Conservation (phyloP, 352 stramenopile genomes). For the Peronospora farinosa region DNA sequence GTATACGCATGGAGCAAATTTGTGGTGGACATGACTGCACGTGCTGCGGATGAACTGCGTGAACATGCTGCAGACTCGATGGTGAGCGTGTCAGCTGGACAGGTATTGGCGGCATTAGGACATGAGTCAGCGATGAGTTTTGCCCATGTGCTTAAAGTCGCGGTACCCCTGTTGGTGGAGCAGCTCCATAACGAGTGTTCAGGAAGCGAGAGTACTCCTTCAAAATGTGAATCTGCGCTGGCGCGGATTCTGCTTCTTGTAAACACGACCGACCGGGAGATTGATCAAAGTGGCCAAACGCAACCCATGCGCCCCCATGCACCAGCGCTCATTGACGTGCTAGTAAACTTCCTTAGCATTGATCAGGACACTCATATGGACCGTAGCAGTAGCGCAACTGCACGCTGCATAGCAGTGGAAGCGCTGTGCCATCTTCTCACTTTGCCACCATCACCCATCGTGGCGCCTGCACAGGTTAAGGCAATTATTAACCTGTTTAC, state of each 20-base stretch:
- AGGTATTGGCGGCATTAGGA: constrained; percentile 60
- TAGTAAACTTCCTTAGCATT: constrained; percentile 51
- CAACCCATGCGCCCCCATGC: constrained; percentile 75
- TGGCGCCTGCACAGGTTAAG: constrained; percentile 55
- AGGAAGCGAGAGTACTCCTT: constrained; percentile 28
- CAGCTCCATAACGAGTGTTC: constrained; percentile 41
- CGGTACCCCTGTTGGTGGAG: constrained; percentile 53
- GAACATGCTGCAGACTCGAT: constrained; percentile 77
- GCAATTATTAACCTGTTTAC: constrained; percentile 73
- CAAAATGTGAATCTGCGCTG: constrained; percentile 67
- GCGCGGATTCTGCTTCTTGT: constrained; percentile 62
- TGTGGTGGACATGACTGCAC: constrained; percentile 68
- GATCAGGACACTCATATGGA: constrained; percentile 20
- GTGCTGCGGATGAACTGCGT: constrained; percentile 53
- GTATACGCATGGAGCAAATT: constrained; percentile 82
- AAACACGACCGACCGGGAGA: constrained; percentile 77
- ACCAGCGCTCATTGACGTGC: constrained; percentile 44
- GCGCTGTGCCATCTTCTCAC: constrained; percentile 69
- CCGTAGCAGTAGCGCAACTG: constrained; percentile 32
- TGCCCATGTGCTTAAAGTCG: constrained; percentile 60
- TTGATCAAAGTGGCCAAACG: constrained; percentile 62
- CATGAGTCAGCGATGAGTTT: constrained; percentile 63
- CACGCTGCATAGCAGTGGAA: constrained; percentile 59
- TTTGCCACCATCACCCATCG: constrained; percentile 71
- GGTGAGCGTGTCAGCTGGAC: constrained; percentile 65